phyloP scores from a whole-genome alignment of 805 yeast species.

The Dipodascopsis uninucleata region DNA sequence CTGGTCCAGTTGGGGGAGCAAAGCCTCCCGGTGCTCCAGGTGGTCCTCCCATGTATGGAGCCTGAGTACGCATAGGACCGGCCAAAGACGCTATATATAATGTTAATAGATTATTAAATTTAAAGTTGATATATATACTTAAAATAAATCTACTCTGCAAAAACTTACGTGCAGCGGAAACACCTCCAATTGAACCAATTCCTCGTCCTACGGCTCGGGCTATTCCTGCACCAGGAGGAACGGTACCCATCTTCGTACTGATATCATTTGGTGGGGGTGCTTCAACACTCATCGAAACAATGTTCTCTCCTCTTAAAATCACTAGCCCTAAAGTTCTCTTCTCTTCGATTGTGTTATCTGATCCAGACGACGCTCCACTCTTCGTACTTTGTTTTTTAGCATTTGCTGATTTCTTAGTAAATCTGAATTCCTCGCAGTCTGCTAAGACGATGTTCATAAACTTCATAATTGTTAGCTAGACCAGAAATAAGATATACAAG shows the following conservation, averaged over 20 bases:
- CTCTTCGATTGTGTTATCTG: constrained; percentile 53
- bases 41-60: constrained; percentile 31
- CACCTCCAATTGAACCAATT: constrained; percentile 20
- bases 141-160: not conserved
- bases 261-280: constrained; percentile 51
- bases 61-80: constrained; percentile 33
- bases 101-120: not conserved
- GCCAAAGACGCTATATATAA: constrained; percentile 26
- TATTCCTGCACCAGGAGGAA: constrained; percentile 38
- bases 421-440: constrained; percentile 78
- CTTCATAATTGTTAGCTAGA: constrained; percentile 14
- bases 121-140: not conserved
- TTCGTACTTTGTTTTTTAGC: constrained; percentile 30
- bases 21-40: constrained; percentile 33
- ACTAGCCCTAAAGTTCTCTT: constrained; percentile 76
- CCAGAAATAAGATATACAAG: no score
- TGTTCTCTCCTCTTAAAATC: constrained; percentile 82
- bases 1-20: constrained; percentile 16
- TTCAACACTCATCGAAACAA: constrained; percentile 68
- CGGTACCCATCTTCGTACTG: constrained; percentile 32
- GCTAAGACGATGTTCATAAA: constrained; percentile 81
- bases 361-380: constrained; percentile 26
- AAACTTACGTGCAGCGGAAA: not conserved
- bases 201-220: constrained; percentile 37
- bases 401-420: constrained; percentile 56